Base-by-base conservation (phyloP, 306 rosid species). In the Prunus armeniaca region DNA sequence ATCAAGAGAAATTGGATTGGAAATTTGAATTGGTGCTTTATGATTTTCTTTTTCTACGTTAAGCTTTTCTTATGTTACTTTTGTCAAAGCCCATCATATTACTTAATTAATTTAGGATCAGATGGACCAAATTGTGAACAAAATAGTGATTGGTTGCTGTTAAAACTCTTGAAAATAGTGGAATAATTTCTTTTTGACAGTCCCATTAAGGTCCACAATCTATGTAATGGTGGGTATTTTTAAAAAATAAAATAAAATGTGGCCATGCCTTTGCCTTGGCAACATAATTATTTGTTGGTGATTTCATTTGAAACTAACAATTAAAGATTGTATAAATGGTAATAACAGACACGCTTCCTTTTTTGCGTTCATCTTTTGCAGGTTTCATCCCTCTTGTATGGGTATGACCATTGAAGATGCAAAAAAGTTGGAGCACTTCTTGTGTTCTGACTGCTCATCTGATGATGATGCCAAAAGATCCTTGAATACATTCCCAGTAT, bases 371-470 rank as follows among this genome's bases (percentile, higher is more conserved):
- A 17, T n/a, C 2, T 79, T 63, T 82, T 78, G 75, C 84, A 88
- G 91, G 91, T 88, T 84, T 77, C 91, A 85, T 88, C 91, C 91
- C 34, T 88, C 91, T 63, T 88, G 91, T 76, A 84, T 88, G 89
- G 87, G 87, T 66, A 88, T 88, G 91, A 72, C 88, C 77, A 88
- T 88, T 76, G 91, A 88, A 83, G 91, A 88, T 30, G 89, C 91
- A 19, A 88, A 88, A 61, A 84, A 88, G 78, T 83, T 85, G 89
- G 91, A 88, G 20, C 86, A 80, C 67, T 88, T 88, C 65, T 60
- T 85, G 55, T 88, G 91, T 70, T 83, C 91, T 12, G 89, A 85
- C 41, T 88, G 91, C 76, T 80, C 89, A 6, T 85, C 91, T 9
- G 91, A 85, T 30, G 88, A 83, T 64, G 91, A 85, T 57, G 84